Base-by-base conservation (phyloP, 2,329 filamentous ascomycete genomes). In the Calonectria hawksworthii region DNA sequence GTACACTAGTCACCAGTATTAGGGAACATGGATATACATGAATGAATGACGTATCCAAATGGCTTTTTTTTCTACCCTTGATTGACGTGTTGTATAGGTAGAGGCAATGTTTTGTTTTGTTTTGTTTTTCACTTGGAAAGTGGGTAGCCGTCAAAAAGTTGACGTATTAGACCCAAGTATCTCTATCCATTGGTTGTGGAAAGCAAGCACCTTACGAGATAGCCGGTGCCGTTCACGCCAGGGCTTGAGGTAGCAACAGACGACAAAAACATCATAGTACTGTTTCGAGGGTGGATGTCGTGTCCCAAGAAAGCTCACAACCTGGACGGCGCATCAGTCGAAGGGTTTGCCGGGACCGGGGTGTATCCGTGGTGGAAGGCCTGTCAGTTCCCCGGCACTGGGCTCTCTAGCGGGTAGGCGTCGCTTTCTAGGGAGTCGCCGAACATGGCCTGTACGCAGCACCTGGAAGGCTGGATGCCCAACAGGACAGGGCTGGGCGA, bases 381-480 rank as follows among this genome's bases (percentile, higher is more conserved):
- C 26, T 61, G 56, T 34, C 65, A 63, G 70, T 70, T 75, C 74
- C 70, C 74, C 74, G 74, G 74, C 66, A 71, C 70, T 65, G 73
- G 52, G 59, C n/a, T 64, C 65, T 30, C 56, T 18, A 52, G 28
- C 18, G 36, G 70, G 56, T 9, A 61, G 34, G 56, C 21, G 56
- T 38, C 36, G 34, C 32, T 61, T 38, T 61, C 56, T 61, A 61
- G 56, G 56, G 56, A 47, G 34, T 61, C 34, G 56, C 56, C 56
- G 56, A 61, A n/a, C 32, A 26, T 26, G 56, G 34, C 34, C 34
- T 61, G 56, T 23, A 7, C n/a, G 34, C 26, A n/a, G 30, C 52
- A 34, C 28, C 36, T 26, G 52, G 59, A 65, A 64, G 44, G 70
- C 38, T 72, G 63, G 70, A 50, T 65, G n/a, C 50, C 11, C 47